phyloP scores from a whole-genome alignment of 2,329 filamentous ascomycete species.

The Diplodia intermedia region DNA sequence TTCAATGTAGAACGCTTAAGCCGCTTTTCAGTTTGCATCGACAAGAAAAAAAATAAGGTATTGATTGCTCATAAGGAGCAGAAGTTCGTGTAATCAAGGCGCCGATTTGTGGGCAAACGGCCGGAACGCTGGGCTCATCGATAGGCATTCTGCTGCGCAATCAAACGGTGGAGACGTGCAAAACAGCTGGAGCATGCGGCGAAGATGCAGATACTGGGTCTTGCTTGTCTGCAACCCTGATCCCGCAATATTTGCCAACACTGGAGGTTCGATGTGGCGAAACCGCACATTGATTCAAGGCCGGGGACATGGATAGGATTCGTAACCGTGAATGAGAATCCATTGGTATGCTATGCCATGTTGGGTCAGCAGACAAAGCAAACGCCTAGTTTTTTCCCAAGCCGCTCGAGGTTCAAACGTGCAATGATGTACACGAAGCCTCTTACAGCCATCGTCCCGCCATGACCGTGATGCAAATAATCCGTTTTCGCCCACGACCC shows the following conservation, averaged over 20 bases:
- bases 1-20: neutral
- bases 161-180: neutral
- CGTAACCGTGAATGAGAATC: slow-evolving; percentile 33
- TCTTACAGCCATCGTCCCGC: slow-evolving; percentile 29
- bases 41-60: neutral
- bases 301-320: slow-evolving; percentile 11
- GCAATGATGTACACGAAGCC: slow-evolving; percentile 28
- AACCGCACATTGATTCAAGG: slow-evolving; percentile 14
- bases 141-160: neutral
- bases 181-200: neutral
- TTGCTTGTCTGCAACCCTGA: neutral
- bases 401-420: slow-evolving; percentile 26
- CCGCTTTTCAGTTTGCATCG: neutral
- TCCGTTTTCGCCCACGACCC: slow-evolving; percentile 32
- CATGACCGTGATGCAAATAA: slow-evolving; percentile 32
- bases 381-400: slow-evolving; percentile 32
- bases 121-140: neutral
- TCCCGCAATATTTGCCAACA: neutral
- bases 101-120: neutral
- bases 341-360: slow-evolving; percentile 34
- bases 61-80: neutral
- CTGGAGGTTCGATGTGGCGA: slow-evolving; percentile 10
- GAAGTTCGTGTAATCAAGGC: neutral
- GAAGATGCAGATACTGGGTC: neutral
- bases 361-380: slow-evolving; percentile 31